These are phyloP conservation scores for Talaromyces ruber DNA, from an alignment of 495 filamentous ascomycete species.

Conservation along the genomic window DNA sequence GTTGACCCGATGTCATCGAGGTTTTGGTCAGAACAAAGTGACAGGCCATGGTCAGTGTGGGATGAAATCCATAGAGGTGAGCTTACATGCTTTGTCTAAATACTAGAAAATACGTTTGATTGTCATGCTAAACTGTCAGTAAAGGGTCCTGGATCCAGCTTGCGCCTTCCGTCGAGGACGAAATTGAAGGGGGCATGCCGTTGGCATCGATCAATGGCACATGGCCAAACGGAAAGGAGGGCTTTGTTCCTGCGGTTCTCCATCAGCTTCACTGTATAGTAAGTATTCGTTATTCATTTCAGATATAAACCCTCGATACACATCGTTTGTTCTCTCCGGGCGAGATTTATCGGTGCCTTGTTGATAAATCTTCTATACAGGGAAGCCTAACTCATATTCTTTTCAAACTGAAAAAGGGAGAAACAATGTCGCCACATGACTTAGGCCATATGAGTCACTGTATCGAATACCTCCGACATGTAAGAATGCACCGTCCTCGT, in stretches of 20 bases:
- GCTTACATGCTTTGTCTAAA: no score
- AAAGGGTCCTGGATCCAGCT: not conserved
- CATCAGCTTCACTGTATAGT: not conserved
- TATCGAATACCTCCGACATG: no score
- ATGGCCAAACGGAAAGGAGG: not conserved
- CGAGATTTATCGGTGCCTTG: no score
- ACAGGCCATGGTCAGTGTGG: not conserved
- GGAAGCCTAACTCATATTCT: no score
- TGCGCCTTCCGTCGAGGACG: not conserved
- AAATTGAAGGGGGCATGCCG: not conserved
- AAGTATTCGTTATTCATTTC: not conserved
- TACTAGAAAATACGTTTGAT: no score
- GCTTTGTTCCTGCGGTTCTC: not conserved
- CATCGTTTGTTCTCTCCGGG: no score
- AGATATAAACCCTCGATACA: no score
- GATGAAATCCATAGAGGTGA: not conserved
- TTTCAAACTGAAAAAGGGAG: no score
- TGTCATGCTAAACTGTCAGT: not conserved
- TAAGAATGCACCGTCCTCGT: no score
- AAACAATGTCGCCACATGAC: no score
- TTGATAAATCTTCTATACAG: no score
- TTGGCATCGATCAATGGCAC: not conserved
- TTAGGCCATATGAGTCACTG: no score
- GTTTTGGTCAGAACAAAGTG: slow-evolving; percentile 12
- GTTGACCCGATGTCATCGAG: not conserved